Conservation (phyloP, 2,329 filamentous ascomycete genomes). For the Ophiocordyceps robertsii region DNA sequence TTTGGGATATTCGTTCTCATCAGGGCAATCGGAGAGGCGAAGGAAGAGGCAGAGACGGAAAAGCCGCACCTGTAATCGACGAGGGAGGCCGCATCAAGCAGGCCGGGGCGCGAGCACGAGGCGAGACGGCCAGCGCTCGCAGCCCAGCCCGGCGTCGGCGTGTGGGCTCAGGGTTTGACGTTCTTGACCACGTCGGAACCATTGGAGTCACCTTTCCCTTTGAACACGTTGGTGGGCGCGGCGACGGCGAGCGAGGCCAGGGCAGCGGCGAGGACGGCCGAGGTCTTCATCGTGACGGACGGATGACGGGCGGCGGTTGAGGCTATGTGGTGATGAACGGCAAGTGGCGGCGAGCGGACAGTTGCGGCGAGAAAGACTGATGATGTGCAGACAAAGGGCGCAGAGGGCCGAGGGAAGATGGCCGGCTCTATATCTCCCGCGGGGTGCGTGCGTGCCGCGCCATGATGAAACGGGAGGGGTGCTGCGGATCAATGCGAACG, state of each 20-base stretch:
- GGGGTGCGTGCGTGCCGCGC: background rate
- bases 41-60: background rate
- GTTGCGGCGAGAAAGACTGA: background rate
- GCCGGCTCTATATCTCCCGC: background rate
- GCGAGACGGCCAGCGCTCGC: too few relatives aligned
- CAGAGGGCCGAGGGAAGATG: background rate
- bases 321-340: too few relatives aligned
- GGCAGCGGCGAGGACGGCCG: conserved; percentile 7
- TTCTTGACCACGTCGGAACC: conserved; percentile 4
- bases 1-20: conserved; percentile 8
- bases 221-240: conserved; percentile 7
- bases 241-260: conserved; percentile 9
- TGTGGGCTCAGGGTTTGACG: too few relatives aligned
- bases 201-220: too few relatives aligned
- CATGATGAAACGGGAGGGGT: background rate
- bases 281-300: conserved; percentile 9
- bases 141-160: too few relatives aligned
- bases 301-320: too few relatives aligned
- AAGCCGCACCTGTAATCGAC: too few relatives aligned
- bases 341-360: too few relatives aligned
- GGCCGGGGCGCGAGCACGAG: too few relatives aligned
- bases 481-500: background rate
- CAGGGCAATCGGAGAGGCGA: conserved; percentile 1
- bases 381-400: background rate
- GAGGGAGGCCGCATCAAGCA: too few relatives aligned